A percentile compares a stretch with the other conserved stretches of the same genome.
phyloP scores from a whole-genome alignment of 805 yeast species.

The Isabelozyma rhagii region DNA sequence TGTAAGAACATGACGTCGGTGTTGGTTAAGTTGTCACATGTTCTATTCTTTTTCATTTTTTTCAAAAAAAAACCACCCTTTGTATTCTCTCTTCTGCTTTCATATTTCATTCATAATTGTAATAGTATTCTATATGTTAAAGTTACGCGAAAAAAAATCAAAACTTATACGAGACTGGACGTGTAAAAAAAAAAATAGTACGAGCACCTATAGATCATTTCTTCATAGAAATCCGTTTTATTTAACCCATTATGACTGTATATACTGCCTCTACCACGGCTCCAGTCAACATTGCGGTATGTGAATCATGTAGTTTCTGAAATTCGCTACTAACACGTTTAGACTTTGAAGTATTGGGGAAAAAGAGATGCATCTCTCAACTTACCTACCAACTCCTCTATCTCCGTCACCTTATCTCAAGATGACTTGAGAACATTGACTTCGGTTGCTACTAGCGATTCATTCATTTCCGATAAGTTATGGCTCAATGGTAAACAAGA shows the following conservation, averaged over 20 bases:
- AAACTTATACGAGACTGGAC: background rate
- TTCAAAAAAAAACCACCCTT: background rate
- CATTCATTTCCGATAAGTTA: conserved; percentile 60
- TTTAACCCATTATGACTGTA: conserved; percentile 39
- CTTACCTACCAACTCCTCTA: conserved; percentile 93
- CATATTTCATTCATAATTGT: background rate
- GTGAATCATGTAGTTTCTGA: conserved; percentile 19
- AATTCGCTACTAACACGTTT: conserved; percentile 8
- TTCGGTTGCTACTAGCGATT: conserved; percentile 69
- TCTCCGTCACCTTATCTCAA: conserved; percentile 91
- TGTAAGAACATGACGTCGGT: background rate
- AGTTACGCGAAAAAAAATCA: background rate
- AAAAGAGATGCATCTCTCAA: conserved; percentile 86
- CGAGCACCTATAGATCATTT: background rate
- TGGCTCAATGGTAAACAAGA: conserved; percentile 87
- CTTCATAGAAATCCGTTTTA: background rate
- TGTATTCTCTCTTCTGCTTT: background rate
- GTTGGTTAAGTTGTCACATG: background rate
- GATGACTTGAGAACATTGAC: conserved; percentile 89
- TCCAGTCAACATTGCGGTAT: conserved; percentile 93
- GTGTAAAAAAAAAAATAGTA: background rate
- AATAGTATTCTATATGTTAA: background rate
- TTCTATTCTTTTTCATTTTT: too few relatives aligned
- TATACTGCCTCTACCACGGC: conserved; percentile 85
- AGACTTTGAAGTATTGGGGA: conserved; percentile 98